A percentile compares a stretch with the other conserved stretches of the same genome.
Conservation (phyloP, 2,329 filamentous ascomycete species). For the Myriosclerotinia duriaeana region DNA sequence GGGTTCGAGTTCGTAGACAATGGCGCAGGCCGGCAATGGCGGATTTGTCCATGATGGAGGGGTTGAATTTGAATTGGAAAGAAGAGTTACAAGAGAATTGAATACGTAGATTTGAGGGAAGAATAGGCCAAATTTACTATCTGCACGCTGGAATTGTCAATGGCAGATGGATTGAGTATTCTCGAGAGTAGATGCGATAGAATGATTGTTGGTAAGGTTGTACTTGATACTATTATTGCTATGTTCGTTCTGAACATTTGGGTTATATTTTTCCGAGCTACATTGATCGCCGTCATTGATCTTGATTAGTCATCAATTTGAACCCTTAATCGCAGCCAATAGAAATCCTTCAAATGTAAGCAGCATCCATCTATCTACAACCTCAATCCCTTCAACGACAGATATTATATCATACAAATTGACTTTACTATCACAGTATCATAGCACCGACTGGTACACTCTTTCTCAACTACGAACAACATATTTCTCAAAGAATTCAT, state of each 20-base stretch:
- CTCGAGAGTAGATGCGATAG: neutral
- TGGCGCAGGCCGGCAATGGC: slow-evolving; percentile 9
- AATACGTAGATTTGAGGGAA: neutral
- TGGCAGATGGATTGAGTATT: neutral
- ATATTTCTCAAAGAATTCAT: too few species aligned
- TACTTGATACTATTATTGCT: neutral
- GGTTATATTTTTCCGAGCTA: slow-evolving; percentile 6
- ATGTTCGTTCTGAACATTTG: neutral
- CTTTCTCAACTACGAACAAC: too few species aligned
- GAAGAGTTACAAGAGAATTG: neutral
- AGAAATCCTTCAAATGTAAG: neutral
- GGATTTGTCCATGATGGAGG: slow-evolving; percentile 19
- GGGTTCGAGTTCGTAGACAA: slow-evolving; percentile 8
- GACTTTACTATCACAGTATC: too few species aligned
- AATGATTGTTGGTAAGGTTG: neutral
- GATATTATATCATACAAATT: too few species aligned
- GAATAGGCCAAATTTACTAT: neutral
- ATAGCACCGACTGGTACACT: too few species aligned
- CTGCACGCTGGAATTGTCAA: neutral
- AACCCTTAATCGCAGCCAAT: neutral
- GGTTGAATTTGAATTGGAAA: neutral
- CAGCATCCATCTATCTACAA: neutral
- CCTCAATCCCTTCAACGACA: too few species aligned
- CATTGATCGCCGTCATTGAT: slow-evolving; percentile 10
- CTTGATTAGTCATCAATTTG: neutral